Conservation (phyloP, 1,139 yeast species). For the Suhomyces panamericanus region DNA sequence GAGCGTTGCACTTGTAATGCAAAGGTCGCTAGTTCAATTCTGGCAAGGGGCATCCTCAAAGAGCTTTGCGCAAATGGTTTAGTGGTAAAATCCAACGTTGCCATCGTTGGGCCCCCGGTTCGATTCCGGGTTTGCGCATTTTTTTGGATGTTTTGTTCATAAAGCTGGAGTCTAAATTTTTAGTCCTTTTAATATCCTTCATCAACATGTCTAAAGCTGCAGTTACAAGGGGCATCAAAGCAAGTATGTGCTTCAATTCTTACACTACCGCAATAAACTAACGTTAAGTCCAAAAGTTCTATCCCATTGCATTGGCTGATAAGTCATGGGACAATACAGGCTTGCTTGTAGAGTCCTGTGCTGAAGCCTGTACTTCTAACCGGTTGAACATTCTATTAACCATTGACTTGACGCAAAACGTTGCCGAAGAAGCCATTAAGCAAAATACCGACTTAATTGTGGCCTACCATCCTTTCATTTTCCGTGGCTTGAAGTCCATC, state of each 20-base stretch:
- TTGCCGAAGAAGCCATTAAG: conserved; percentile 79
- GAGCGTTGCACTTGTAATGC: conserved; percentile 97
- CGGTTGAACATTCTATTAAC: conserved; percentile 61
- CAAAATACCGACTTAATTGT: conserved; percentile 55
- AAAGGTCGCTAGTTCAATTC: conserved; percentile 95
- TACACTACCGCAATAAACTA: conserved; percentile 4
- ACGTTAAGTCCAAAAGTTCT: conserved; percentile 58
- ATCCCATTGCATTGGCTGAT: conserved; percentile 78
- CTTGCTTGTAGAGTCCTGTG: conserved; percentile 66
- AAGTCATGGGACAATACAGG: conserved; percentile 94
- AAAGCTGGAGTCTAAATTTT: not conserved
- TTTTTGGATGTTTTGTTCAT: conserved; percentile 2
- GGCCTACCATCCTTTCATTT: conserved; percentile 95
- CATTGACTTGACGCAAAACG: conserved; percentile 80
- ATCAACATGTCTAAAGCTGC: conserved; percentile 35
- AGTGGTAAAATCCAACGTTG: conserved; percentile 17
- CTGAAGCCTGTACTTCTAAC: conserved; percentile 19
- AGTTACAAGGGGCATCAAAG: conserved; percentile 47
- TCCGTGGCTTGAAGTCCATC: conserved; percentile 82
- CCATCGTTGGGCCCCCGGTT: conserved; percentile 18
- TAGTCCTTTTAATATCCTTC: not conserved
- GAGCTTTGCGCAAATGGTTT: conserved; percentile 18
- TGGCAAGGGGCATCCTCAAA: conserved; percentile 69
- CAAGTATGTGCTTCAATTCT: conserved; percentile 29
- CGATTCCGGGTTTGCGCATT: conserved; percentile 16